These are phyloP conservation scores for Lobulomyces angularis DNA, from an alignment of 192 early-diverging fungal species.

Conservation along the genomic window DNA sequence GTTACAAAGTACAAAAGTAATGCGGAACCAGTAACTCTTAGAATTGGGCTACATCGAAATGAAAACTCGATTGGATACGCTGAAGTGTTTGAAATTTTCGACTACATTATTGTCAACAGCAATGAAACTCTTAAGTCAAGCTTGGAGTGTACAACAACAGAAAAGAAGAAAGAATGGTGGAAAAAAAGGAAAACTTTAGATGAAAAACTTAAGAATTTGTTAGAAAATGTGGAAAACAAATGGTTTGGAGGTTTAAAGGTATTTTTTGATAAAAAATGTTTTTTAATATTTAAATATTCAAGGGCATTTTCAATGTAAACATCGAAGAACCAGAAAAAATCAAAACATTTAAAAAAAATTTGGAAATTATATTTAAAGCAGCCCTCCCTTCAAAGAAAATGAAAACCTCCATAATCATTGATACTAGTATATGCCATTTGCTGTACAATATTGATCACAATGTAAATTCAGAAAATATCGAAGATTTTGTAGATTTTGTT, in stretches of 20 bases:
- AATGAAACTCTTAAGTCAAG: constrained; percentile 53
- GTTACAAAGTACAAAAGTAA: constrained; percentile 50
- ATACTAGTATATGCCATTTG: no score
- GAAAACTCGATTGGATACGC: constrained; percentile 39
- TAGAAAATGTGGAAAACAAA: constrained; percentile 53
- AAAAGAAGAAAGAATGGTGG: constrained; percentile 79
- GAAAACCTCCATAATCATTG: no score
- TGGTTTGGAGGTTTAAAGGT: constrained; percentile 87
- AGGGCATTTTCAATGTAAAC: background rate
- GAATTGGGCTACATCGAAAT: background rate
- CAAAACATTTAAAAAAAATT: no score
- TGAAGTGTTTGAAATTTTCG: constrained; percentile 43
- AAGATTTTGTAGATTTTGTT: constrained; percentile 59
- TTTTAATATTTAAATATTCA: constrained; percentile 1
- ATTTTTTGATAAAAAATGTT: background rate
- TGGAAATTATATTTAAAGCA: no score
- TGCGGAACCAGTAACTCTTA: background rate
- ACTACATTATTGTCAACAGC: constrained; percentile 54
- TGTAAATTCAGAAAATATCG: constrained; percentile 50
- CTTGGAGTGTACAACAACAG: constrained; percentile 27
- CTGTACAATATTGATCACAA: no score
- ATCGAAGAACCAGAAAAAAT: no score
- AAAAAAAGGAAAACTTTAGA: constrained; percentile 57
- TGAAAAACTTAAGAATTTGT: constrained; percentile 42
- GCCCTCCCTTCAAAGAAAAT: no score